A percentile compares a stretch with the other conserved stretches of the same genome.
phyloP scores from a whole-genome alignment of 1,284 basidiomycete species.

The Trichosporon asahii region DNA sequence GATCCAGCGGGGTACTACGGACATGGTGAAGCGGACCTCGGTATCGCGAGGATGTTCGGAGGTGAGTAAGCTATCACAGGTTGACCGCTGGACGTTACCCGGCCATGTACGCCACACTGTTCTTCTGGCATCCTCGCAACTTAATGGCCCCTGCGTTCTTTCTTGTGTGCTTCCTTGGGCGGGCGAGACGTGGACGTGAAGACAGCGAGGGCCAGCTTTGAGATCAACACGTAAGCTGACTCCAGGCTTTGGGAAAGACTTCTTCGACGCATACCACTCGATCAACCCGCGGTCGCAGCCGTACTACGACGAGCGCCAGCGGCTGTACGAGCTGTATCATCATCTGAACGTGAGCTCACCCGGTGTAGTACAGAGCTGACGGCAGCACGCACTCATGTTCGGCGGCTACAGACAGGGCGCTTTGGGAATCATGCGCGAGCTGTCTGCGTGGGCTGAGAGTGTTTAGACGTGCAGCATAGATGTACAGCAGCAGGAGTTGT shows the following conservation, averaged over 20 bases:
- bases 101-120: too few species aligned
- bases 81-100: too few species aligned
- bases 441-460: conserved; percentile 38
- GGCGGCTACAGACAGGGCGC: conserved; percentile 44
- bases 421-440: conserved; percentile 40
- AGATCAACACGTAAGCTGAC: conserved; percentile 9
- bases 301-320: conserved; percentile 65
- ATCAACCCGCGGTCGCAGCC: conserved; percentile 67
- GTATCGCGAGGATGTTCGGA: conserved; percentile 79
- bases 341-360: conserved; percentile 63
- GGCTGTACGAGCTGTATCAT: conserved; percentile 80
- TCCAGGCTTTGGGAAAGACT: conserved; percentile 62
- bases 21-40: conserved; percentile 81
- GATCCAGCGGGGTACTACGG: conserved; percentile 81
- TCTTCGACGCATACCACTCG: conserved; percentile 71
- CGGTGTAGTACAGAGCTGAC: not conserved
- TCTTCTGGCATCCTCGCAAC: too few species aligned
- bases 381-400: conserved; percentile 49
- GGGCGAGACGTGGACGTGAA: not conserved
- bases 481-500: not conserved
- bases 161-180: too few species aligned
- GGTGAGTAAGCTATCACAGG: conserved; percentile 43
- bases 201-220: not conserved
- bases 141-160: too few species aligned
- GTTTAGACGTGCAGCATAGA: too few species aligned